Percentiles rank a stretch among this genome's conserved stretches.
These are phyloP conservation scores for Coniophora puteana DNA, from an alignment of 1,284 basidiomycete species.

Conservation along the genomic window DNA sequence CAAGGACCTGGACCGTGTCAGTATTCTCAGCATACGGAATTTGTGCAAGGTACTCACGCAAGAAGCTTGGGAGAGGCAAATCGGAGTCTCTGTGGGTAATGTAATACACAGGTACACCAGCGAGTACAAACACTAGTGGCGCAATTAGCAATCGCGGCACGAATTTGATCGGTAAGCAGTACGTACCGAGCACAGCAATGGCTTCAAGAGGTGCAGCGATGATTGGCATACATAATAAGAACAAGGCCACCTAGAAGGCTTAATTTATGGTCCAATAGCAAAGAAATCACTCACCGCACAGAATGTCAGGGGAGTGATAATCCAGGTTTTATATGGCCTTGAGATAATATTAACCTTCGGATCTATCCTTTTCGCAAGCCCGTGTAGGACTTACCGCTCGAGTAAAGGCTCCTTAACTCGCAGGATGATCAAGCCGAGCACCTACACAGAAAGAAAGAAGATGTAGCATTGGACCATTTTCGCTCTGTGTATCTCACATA, in stretches of 20 bases:
- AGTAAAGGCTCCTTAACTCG: slow-evolving; percentile 90
- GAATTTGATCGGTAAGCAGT: neutral
- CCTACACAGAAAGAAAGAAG: slow-evolving; percentile 36
- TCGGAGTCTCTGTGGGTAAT: slow-evolving; percentile 58
- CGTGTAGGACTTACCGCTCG: slow-evolving; percentile 51
- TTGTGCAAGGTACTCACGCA: slow-evolving; percentile 36
- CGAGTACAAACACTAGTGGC: slow-evolving; percentile 57
- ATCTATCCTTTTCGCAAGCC: neutral
- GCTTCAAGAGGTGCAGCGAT: slow-evolving; percentile 92
- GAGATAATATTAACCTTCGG: slow-evolving; percentile 5
- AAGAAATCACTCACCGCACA: slow-evolving; percentile 61
- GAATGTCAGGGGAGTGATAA: slow-evolving; percentile 88
- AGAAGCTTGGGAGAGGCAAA: slow-evolving; percentile 38
- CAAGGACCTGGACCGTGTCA: slow-evolving; percentile 32
- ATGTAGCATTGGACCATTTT: neutral
- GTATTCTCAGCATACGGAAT: slow-evolving; percentile 6
- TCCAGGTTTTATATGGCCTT: slow-evolving; percentile 90
- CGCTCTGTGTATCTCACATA: slow-evolving; percentile 30
- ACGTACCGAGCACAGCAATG: slow-evolving; percentile 77
- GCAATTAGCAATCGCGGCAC: slow-evolving; percentile 3
- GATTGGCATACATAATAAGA: slow-evolving; percentile 92
- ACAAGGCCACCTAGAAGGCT: slow-evolving; percentile 72
- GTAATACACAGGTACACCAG: slow-evolving; percentile 84
- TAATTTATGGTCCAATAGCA: slow-evolving; percentile 3
- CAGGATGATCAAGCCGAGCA: slow-evolving; percentile 84